Evolutionary conservation across 2,329 filamentous ascomycete genomes (phyloP), one percentile per base, ranked within the genome.

Genomic region (Zymoseptoria tritici): DNA sequence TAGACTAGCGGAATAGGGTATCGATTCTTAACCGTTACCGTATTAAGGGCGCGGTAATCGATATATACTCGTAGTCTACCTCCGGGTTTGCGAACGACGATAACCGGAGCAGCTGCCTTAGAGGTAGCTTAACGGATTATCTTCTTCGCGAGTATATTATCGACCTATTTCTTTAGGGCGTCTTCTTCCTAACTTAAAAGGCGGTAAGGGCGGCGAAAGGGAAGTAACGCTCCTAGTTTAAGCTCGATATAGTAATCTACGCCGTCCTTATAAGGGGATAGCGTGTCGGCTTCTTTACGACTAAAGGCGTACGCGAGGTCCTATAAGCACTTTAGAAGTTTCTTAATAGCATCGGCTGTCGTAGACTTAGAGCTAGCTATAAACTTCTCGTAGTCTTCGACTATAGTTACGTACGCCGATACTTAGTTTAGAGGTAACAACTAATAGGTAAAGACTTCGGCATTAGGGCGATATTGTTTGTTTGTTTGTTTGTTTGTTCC

Each of bases 11-110:
- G n/a, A n/a, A n/a, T n/a, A n/a, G n/a, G 51, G 9, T 60, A 60
- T 8, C 58, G 24, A 21, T 52, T 54, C 58, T 60, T 60, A 26
- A 54, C 36, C 7, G 51, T 60, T 2, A 60, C 8, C 7, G 19
- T 36, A 16, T 60, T 60, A 19, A 60, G 31, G 1, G 21, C 54
- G 20, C 51, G 11, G 24, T 60, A 60, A 24, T 60, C 36, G 2
- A 57, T 50, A 29, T 22, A 57, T 4, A 57, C 8, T 5, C 42
- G 42, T 36, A 60, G 50, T 1, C 54, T 42, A 2, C 51, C 31
- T 2, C 54, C 46, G 4, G 13, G 57, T 29, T 59, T 59, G 9
- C 49, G 54, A 29, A 59, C 49, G 2, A 60, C 36, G 29, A 60
- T 49, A 31, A 57, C 24, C 5, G 31, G 54, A 2, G 21, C n/a